A percentile compares a stretch with the other conserved stretches of the same genome.
These are phyloP conservation scores for Erodium moschatum DNA, from an alignment of 441 rosid species.

Conservation along the genomic window DNA sequence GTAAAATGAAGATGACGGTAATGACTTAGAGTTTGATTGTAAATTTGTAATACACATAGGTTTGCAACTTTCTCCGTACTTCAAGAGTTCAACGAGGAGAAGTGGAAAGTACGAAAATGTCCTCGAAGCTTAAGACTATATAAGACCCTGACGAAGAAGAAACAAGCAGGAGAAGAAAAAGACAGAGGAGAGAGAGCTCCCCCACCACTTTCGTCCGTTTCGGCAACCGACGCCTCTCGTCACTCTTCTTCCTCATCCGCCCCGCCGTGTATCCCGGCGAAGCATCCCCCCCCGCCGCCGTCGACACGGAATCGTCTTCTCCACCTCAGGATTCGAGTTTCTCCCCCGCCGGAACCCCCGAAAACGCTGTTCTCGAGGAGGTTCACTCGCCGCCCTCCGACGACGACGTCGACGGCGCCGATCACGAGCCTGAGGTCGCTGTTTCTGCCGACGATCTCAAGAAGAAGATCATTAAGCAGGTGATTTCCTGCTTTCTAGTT, in stretches of 20 bases:
- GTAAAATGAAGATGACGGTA: too few relatives aligned
- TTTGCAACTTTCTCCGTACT: background rate
- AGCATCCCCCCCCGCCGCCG: constrained; percentile 22
- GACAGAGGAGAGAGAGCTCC: constrained; percentile 32
- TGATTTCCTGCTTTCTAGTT: constrained; percentile 9
- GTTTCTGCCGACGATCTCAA: constrained; percentile 47
- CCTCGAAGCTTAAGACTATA: background rate
- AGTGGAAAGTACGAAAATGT: background rate
- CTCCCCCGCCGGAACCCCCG: constrained; percentile 19
- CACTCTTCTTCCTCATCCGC: constrained; percentile 22
- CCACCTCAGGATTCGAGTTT: constrained; percentile 15
- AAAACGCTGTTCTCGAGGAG: constrained; percentile 22
- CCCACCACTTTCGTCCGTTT: constrained; percentile 14
- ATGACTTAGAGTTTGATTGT: too few relatives aligned
- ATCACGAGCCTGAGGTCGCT: constrained; percentile 30
- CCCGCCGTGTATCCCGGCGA: constrained; percentile 40
- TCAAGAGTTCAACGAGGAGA: background rate
- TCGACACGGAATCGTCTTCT: constrained; percentile 20
- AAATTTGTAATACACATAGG: too few relatives aligned
- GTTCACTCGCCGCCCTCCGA: constrained; percentile 38
- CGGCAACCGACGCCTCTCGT: constrained; percentile 17
- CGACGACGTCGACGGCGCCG: constrained; percentile 36
- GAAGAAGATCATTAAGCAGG: constrained; percentile 71
- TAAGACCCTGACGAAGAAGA: background rate
- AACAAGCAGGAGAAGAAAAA: constrained; percentile 20